These are phyloP conservation scores for Phytophthora tentaculata DNA, from an alignment of 352 stramenopile genomes.

Conservation along the genomic window DNA sequence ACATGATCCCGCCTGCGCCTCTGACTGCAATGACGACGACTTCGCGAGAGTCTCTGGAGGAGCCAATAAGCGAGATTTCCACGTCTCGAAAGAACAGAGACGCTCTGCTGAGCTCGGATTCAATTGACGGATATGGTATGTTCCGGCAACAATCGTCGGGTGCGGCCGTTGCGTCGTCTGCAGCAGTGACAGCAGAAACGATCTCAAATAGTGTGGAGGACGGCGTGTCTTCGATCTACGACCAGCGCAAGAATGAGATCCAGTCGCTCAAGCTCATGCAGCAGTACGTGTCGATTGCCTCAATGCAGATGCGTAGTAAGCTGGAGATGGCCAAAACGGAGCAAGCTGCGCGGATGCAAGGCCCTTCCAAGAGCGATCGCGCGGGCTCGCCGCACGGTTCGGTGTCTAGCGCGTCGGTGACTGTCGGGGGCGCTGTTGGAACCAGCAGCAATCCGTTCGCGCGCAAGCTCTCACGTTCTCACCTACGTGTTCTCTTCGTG, in stretches of 20 bases:
- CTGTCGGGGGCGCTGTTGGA: slow-evolving; percentile 24
- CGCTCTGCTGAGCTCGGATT: slow-evolving; percentile 70
- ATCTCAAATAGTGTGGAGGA: slow-evolving; percentile 36
- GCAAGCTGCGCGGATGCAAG: slow-evolving; percentile 75
- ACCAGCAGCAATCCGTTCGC: slow-evolving; percentile 52
- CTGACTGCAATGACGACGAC: slow-evolving; percentile 28
- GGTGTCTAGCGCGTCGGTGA: slow-evolving; percentile 34
- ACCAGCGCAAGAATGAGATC: slow-evolving; percentile 80
- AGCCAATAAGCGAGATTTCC: slow-evolving; percentile 26
- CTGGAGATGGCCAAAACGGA: slow-evolving; percentile 85
- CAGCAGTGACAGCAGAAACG: slow-evolving; percentile 26
- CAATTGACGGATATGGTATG: slow-evolving; percentile 62
- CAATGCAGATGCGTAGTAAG: slow-evolving; percentile 91
- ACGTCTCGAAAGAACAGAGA: slow-evolving; percentile 42
- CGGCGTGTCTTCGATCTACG: slow-evolving; percentile 45
- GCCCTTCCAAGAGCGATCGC: slow-evolving; percentile 44
- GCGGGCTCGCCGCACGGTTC: slow-evolving; percentile 30
- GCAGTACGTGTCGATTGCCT: slow-evolving; percentile 88
- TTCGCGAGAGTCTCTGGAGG: slow-evolving; percentile 39
- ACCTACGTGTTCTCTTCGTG: slow-evolving; percentile 65
- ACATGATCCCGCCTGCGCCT: slow-evolving; percentile 24
- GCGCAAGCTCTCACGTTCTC: slow-evolving; percentile 63
- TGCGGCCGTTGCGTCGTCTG: slow-evolving; percentile 33
- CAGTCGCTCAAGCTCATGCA: slow-evolving; percentile 87
- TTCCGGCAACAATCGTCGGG: slow-evolving; percentile 40